Evolutionary conservation across 805 yeast species (phyloP), one percentile per base, ranked within the genome.

Genomic region (Candida nanaspora): DNA sequence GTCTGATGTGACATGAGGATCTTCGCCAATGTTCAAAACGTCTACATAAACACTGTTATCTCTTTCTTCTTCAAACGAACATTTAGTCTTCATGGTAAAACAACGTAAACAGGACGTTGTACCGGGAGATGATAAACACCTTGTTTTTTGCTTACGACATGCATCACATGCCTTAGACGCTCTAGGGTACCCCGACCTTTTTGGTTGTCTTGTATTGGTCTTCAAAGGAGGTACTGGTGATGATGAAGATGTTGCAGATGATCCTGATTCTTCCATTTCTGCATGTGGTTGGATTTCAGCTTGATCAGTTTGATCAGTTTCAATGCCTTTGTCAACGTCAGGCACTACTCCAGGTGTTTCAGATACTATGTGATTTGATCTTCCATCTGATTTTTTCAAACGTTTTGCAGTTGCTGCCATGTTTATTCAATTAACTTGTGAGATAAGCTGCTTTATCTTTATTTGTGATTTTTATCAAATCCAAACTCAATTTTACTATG

Each of bases 51-150:
- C 27, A 23, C 27, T 23, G 27, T 23, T 23, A 8, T 23, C 27
- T 23, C 27, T 23, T 11, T 55, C 61, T 26, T 48, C 57, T 42
- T 63, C 72, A 48, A 79, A 73, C 7, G 80, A 74, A 49, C 88
- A 82, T 19, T 55, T 59, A 25, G 66, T 59, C 6, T 68, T 72
- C 30, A 79, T 57, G 5, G 80, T 75, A 1, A 66, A 59, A 51
- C 88, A 82, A 19, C 86, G 59, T 18, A 80, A 57, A 59, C 88
- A 81, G 2, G 76, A 65, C 8, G 62, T 56, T 15, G 69, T 63
- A 21, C 61, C 66, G 1, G 73, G 65, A 11, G 77, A 67, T 38
- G 80, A 72, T 51, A 79, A 72, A 48, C 88, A 82, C 42, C 83
- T 60, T 1, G 86, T 57, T 44, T 62, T 62, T 46, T 59, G 63